Conservation (phyloP, 2,329 filamentous ascomycete species). For the Alternaria sp. region DNA sequence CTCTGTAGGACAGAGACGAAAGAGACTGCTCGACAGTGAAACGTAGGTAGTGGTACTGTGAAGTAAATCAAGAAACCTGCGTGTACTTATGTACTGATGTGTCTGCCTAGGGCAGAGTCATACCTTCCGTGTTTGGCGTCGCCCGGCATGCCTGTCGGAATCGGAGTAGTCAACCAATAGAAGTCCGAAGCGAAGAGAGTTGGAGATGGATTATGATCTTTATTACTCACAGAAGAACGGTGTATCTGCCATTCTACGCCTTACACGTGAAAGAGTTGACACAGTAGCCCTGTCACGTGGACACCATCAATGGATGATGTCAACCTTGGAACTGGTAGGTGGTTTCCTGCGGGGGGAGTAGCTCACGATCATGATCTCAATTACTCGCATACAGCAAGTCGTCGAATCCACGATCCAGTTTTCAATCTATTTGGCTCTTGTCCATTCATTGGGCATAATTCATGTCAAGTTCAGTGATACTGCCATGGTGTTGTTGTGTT, state of each 20-base stretch:
- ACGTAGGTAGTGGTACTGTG: neutral
- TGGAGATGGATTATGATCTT: neutral
- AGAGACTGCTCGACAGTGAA: neutral
- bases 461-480: neutral
- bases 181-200: neutral
- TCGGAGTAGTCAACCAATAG: conserved; percentile 3
- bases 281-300: neutral
- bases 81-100: neutral
- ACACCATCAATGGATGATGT: neutral
- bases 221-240: neutral
- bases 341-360: neutral
- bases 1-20: neutral
- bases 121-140: conserved; percentile 1
- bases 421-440: too few relatives aligned
- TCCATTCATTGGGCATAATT: too few relatives aligned
- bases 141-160: conserved; percentile 6
- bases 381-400: too few relatives aligned
- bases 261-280: neutral
- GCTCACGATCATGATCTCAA: too few relatives aligned
- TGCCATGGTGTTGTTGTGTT: neutral
- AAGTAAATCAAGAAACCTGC: too few relatives aligned
- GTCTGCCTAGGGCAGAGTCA: neutral
- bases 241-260: neutral
- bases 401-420: too few relatives aligned
- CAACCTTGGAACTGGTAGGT: too few relatives aligned